Percentiles rank a stretch among this genome's conserved stretches.
phyloP scores from a whole-genome alignment of 495 filamentous ascomycete species.

The Aspergillus mulundensis region DNA sequence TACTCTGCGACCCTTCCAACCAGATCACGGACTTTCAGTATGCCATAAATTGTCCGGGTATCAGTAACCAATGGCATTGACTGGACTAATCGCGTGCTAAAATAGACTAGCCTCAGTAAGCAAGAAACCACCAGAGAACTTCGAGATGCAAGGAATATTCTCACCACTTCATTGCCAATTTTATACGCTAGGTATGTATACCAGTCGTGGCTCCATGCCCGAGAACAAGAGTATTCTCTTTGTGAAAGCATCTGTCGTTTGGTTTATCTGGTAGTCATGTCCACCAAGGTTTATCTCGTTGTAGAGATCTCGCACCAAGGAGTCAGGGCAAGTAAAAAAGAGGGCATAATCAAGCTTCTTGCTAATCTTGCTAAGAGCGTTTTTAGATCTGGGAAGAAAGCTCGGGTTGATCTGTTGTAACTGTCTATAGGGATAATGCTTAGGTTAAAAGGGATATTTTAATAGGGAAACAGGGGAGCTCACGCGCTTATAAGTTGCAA shows the following conservation, averaged over 20 bases:
- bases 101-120: too few species aligned
- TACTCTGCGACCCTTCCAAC: background rate
- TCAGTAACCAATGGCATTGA: background rate
- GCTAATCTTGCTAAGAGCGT: background rate
- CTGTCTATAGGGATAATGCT: background rate
- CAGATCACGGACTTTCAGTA: background rate
- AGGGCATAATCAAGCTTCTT: slow-evolving; percentile 4
- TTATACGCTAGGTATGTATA: slow-evolving; percentile 1
- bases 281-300: background rate
- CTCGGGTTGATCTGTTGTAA: background rate
- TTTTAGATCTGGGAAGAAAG: background rate
- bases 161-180: background rate
- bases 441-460: too few species aligned
- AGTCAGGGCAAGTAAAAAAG: background rate
- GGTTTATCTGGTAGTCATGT: background rate
- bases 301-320: background rate
- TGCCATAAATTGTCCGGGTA: slow-evolving; percentile 1
- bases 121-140: background rate
- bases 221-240: slow-evolving; percentile 6
- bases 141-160: background rate
- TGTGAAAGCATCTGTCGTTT: slow-evolving; percentile 4
- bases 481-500: background rate
- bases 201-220: slow-evolving; percentile 2
- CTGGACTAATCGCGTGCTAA: background rate
- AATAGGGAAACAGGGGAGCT: too few species aligned